Percentiles rank a stretch among this genome's conserved stretches.
Conservation (phyloP, 116 monocot genomes). For the Zostera marina region DNA sequence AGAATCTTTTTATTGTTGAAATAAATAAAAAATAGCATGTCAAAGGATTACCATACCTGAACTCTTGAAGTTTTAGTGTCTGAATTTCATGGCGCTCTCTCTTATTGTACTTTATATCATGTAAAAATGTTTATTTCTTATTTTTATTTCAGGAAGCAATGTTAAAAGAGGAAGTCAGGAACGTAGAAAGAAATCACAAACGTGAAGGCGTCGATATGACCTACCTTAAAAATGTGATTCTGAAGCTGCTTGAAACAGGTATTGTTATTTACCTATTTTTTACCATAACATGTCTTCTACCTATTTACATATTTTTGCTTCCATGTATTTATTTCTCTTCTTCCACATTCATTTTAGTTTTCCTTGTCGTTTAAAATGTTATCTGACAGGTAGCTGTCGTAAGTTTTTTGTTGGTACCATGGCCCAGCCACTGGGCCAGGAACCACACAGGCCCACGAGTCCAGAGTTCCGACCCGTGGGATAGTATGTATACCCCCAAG, state of each 20-base stretch:
- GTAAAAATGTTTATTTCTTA: not conserved
- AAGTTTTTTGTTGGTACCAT: no score
- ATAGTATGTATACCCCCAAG: no score
- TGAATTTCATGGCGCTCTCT: not conserved
- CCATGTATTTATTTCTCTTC: not conserved
- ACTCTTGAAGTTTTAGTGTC: not conserved
- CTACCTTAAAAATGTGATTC: slow-evolving; percentile 89
- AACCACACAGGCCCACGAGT: no score
- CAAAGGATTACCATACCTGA: no score
- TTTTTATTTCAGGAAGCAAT: slow-evolving; percentile 49
- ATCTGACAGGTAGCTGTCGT: no score
- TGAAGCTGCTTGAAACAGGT: slow-evolving; percentile 98
- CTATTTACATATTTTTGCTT: not conserved
- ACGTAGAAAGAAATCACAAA: slow-evolving; percentile 84
- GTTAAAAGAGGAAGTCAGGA: slow-evolving; percentile 75
- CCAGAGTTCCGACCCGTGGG: no score
- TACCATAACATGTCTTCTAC: not conserved
- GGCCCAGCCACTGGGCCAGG: no score
- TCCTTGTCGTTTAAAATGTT: no score
- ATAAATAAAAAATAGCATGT: not conserved
- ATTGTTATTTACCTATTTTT: not conserved
- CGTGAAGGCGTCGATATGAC: slow-evolving; percentile 96
- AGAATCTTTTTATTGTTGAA: not conserved
- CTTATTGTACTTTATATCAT: not conserved
- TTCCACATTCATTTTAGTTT: not conserved